Base-by-base conservation (phyloP, 2,329 filamentous ascomycete genomes). In the Fusarium sp. region DNA sequence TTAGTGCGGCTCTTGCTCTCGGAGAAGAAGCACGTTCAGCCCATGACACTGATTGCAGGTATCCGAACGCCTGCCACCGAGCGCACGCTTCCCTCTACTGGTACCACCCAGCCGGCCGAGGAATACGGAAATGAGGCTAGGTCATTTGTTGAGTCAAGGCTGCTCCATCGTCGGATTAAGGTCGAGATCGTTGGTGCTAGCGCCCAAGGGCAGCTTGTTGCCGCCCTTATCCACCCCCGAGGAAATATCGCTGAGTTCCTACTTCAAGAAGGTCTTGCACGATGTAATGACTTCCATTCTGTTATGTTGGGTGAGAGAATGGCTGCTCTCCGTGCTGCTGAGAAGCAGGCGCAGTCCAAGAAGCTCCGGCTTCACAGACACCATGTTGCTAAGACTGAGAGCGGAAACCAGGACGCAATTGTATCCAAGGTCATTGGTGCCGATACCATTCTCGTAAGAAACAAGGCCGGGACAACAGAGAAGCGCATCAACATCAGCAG, bases 221-320 rank as follows among this genome's bases (percentile, higher is more conserved):
- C 93, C 64, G 91, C 91, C 56, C 88, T 99, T 48, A 88, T 95
- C 74, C 96, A 99, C 84, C 95, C 95, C 35, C 90, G 92, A 69
- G 96, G 96, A 72, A 98, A 95, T 83, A 97, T 99, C 81, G 94
- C 95, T 72, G 94, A 94, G 75, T 97, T 97, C 82, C 84, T 99
- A 48, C 90, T 99, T 49, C 91, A 96, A 78, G 94, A 95, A 60
- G 96, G 96, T 77, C 87, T 98, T 63, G 96, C 96, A 45, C 90
- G 94, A 79, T 98, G 96, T 86, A 95, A 95, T 74, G 96, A 99
- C 83, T 95, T 96, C 84, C 96, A 99, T 85, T 97, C 96, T 2
- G 97, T 95, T 44, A 88, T 98, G 85, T 89, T 99, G 17, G 96
- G 96, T 49, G 86, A 90, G 56, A 94, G 96, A 78, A 99, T 99